phyloP scores from a whole-genome alignment of 352 stramenopile genomes.

The Phytophthora cactorum region DNA sequence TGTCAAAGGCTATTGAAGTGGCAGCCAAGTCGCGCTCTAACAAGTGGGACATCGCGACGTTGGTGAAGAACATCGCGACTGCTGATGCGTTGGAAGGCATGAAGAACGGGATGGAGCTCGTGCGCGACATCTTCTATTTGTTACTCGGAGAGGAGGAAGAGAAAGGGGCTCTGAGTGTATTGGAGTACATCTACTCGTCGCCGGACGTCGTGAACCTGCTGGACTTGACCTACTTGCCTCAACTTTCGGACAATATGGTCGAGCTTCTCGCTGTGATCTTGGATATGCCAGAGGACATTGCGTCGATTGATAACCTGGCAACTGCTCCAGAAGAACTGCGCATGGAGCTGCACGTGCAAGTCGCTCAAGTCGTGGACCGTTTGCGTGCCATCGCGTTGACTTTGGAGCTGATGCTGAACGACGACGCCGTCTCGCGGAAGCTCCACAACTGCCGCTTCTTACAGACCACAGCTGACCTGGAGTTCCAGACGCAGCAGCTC shows the following conservation, averaged over 20 bases:
- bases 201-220: conserved; percentile 63
- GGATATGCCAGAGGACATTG: conserved; percentile 81
- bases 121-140: conserved; percentile 72
- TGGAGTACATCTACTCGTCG: conserved; percentile 70
- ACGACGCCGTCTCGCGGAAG: conserved; percentile 50
- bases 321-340: conserved; percentile 49
- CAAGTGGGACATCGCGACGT: conserved; percentile 52
- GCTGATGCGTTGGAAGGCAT: conserved; percentile 67
- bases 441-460: conserved; percentile 71
- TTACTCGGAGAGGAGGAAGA: conserved; percentile 66
- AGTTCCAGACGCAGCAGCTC: conserved; percentile 77
- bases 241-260: conserved; percentile 70
- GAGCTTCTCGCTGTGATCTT: conserved; percentile 79
- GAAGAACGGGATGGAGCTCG: conserved; percentile 62
- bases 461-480: conserved; percentile 55
- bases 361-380: conserved; percentile 64
- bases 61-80: conserved; percentile 70
- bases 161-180: conserved; percentile 52
- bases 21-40: conserved; percentile 55
- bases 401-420: conserved; percentile 66
- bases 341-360: conserved; percentile 75
- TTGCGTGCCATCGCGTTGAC: conserved; percentile 52
- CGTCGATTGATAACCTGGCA: conserved; percentile 48
- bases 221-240: conserved; percentile 63
- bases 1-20: conserved; percentile 68